Evolutionary conservation across 2,329 filamentous ascomycete genomes (phyloP).

Genomic region (Colletotrichum lupini): DNA sequence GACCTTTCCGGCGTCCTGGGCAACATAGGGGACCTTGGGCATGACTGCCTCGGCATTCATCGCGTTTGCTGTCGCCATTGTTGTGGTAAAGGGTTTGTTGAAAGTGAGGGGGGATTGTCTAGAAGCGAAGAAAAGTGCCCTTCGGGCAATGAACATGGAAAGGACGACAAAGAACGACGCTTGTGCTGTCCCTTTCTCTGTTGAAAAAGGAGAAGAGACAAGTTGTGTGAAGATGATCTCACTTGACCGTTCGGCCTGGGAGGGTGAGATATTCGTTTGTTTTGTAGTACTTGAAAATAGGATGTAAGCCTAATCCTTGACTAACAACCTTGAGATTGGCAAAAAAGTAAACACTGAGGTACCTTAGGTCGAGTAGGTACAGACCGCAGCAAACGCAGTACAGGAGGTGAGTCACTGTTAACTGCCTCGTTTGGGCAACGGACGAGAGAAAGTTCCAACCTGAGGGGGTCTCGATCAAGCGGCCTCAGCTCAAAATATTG

Average conservation of each 20-base stretch:
- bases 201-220: not conserved
- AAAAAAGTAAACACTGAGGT: not conserved
- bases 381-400: not conserved
- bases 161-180: not conserved
- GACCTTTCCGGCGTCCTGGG: constrained; percentile 78
- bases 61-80: constrained; percentile 21
- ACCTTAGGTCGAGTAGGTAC: not conserved
- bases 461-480: not conserved
- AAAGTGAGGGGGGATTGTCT: constrained; percentile 15
- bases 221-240: not conserved
- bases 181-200: not conserved
- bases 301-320: not conserved
- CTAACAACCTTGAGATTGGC: not conserved
- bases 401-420: constrained; percentile 28
- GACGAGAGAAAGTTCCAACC: not conserved
- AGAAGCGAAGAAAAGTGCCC: constrained; percentile 11
- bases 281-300: constrained; percentile 10
- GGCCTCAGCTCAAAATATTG: constrained; percentile 12
- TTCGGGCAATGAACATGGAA: constrained; percentile 21
- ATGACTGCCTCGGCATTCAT: constrained; percentile 40
- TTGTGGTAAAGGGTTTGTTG: not conserved
- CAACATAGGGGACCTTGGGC: constrained; percentile 67
- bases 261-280: not conserved
- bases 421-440: not conserved
- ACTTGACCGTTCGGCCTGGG: not conserved